phyloP scores from a whole-genome alignment of 2,329 filamentous ascomycete genomes.

The Alternaria ventricosa region DNA sequence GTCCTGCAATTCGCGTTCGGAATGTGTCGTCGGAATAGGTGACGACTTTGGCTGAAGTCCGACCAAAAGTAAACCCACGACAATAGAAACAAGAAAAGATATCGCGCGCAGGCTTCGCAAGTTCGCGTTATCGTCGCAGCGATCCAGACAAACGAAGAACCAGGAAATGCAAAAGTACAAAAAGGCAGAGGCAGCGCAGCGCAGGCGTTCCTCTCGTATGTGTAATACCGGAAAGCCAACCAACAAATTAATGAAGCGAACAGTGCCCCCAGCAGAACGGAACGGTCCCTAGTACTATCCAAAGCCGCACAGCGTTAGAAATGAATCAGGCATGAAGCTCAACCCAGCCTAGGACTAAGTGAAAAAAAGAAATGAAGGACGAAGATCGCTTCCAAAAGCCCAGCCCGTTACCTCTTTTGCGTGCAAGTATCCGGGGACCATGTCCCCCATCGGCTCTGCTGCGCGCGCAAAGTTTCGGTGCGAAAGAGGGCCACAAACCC shows the following conservation, averaged over 20 bases:
- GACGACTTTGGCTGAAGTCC: not conserved
- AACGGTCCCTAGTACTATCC: constrained; percentile 1
- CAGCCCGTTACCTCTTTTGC: not conserved
- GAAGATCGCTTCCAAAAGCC: not conserved
- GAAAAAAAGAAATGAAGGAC: constrained; percentile 1
- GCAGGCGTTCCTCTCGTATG: not conserved
- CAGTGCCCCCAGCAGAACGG: not conserved
- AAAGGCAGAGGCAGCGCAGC: not conserved
- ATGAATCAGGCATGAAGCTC: constrained; percentile 1
- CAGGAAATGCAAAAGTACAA: not conserved
- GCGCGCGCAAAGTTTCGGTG: not conserved
- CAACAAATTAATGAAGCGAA: constrained; percentile 1
- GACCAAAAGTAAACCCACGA: constrained; percentile 2
- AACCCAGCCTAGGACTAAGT: not conserved
- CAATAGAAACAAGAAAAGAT: constrained; percentile 1
- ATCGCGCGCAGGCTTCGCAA: not conserved
- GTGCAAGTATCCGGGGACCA: not conserved
- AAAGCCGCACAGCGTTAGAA: not conserved
- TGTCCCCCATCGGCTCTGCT: not conserved
- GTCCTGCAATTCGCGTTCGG: not conserved
- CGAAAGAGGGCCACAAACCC: not conserved
- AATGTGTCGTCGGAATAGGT: not conserved
- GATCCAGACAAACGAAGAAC: not conserved
- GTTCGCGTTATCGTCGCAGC: not conserved
- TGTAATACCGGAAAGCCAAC: not conserved